A percentile compares a stretch with the other conserved stretches of the same genome.
Conservation (phyloP, 1,139 yeast species). For the Pichia sp. region DNA sequence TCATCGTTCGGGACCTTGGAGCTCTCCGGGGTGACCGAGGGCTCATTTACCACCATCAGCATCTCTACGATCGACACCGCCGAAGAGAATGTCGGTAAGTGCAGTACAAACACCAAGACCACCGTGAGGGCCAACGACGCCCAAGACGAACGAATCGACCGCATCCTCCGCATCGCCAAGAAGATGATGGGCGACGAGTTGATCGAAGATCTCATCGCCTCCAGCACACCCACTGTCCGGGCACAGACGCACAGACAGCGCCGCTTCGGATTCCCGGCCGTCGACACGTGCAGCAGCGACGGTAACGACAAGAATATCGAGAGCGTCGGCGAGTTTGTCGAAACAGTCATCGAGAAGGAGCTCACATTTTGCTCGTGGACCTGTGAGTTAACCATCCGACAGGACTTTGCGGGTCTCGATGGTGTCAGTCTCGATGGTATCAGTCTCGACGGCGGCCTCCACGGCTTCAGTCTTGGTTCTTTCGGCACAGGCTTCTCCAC, state of each 20-base stretch:
- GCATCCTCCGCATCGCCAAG: constrained; percentile 2
- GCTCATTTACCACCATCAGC: constrained; percentile 1
- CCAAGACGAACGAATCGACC: background rate
- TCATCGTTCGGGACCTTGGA: background rate
- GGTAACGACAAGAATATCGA: background rate
- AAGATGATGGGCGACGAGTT: constrained; percentile 6
- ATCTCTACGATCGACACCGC: background rate
- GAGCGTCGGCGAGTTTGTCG: background rate
- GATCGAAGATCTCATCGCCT: background rate
- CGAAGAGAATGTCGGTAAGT: background rate
- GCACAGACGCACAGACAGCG: background rate
- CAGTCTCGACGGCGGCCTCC: too few relatives aligned
- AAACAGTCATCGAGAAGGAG: background rate
- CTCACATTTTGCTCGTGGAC: background rate
- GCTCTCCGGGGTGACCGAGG: background rate
- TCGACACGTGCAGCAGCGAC: background rate
- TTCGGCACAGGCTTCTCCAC: background rate
- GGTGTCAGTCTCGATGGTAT: background rate
- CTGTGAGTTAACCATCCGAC: background rate
- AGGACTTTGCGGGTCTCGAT: background rate
- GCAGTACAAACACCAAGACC: background rate
- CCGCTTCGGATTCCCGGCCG: background rate
- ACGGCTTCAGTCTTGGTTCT: background rate
- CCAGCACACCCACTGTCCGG: background rate
- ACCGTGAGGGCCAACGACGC: background rate